Base-by-base conservation (phyloP, 495 filamentous ascomycete genomes). In the Chaetomium cochliodes region DNA sequence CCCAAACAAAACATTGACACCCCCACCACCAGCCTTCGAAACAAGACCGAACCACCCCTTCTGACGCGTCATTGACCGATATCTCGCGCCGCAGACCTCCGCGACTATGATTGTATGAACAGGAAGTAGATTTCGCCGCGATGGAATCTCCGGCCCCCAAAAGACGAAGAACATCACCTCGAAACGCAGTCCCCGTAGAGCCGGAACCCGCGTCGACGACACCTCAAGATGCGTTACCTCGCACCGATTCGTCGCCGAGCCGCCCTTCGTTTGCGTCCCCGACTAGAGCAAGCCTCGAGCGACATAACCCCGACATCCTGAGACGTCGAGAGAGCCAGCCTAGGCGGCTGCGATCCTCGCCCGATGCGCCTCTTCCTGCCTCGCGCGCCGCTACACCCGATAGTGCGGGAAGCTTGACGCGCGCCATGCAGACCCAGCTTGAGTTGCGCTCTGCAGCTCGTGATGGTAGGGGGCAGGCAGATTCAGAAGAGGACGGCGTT, bases 251-350 rank as follows among this genome's bases (percentile, higher is more conserved):
- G n/a, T 59, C 56, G 5, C 6, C 64, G 2, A 68, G 66, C 20
- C 82, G 82, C 5, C 81, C 83, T 0, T 89, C 87, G 0, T 90
- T 86, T 69, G 83, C 84, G 50, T 88, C 87, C 5, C 88, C 88
- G 5, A 90, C 86, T 0, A 84, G 81, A 67, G 81, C 86, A 5
- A 89, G 84, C 67, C 71, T 90, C 20, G 83, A 87, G 66, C 83
- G 84, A 69, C 83, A 85, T 65, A 83, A 89, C 68, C 86, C 88
- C 8, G 84, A 84, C 9, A 74, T 87, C 18, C 67, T 88, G 50
- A 76, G 80, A 54, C 82, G 82, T 62, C 76, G 81, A 33, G 70
- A 76, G 51, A 73, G 75, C 51, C 67, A 68, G 8, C 68, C 64
- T 30, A 66, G 64, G 74, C 70, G 76, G 75, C 51, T 64, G 52